A percentile compares a stretch with the other conserved stretches of the same genome.
These are phyloP conservation scores for Gossypium turneri DNA, from an alignment of 345 rosid species.

Conservation along the genomic window DNA sequence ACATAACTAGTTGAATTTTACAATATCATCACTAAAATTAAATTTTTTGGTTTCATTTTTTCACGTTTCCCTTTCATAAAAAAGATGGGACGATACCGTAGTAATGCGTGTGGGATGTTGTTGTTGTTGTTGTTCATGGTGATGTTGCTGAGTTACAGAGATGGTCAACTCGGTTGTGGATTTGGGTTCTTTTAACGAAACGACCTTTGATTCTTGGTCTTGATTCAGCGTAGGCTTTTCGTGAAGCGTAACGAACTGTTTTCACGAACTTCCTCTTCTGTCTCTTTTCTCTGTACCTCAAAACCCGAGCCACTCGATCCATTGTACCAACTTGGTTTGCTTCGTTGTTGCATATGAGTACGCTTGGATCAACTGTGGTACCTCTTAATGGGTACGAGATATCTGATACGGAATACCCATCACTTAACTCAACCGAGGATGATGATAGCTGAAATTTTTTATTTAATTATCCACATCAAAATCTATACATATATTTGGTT, in stretches of 20 bases:
- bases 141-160: background rate
- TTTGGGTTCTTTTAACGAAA: background rate
- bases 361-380: background rate
- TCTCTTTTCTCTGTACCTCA: background rate
- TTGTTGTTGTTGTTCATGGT: no score
- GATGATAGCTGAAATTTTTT: background rate
- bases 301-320: background rate
- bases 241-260: background rate
- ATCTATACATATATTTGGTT: no score
- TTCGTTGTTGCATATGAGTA: background rate
- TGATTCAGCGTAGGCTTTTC: background rate
- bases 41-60: no score
- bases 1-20: no score
- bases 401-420: background rate
- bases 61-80: no score
- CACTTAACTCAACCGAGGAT: background rate
- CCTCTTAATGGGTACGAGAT: background rate
- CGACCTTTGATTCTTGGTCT: background rate
- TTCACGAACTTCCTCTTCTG: background rate
- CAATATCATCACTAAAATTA: no score
- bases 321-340: background rate
- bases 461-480: background rate
- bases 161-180: background rate
- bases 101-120: no score
- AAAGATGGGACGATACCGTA: no score